Conservation (phyloP, 192 early-diverging fungal species). For the Chytriomyces confervae region DNA sequence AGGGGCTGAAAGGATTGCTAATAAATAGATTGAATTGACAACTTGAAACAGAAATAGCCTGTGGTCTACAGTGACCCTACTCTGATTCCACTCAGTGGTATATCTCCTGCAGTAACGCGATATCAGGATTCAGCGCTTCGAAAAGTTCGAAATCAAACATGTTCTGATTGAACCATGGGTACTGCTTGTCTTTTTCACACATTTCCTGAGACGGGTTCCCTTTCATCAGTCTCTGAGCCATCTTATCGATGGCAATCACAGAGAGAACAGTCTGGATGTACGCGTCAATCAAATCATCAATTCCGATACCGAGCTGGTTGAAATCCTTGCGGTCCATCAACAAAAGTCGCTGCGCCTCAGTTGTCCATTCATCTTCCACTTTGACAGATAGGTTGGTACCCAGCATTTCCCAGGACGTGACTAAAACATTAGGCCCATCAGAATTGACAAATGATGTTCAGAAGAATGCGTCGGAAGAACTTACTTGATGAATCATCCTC, state of each 20-base stretch:
- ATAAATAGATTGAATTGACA: no score
- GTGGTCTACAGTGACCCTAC: no score
- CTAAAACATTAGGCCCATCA: constrained; percentile 41
- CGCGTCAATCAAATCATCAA: constrained; percentile 87
- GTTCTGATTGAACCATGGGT: constrained; percentile 46
- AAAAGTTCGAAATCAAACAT: constrained; percentile 53
- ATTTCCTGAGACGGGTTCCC: constrained; percentile 16
- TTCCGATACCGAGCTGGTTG: constrained; percentile 81
- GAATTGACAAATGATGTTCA: constrained; percentile 39
- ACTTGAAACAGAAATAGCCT: no score
- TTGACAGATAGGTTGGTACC: constrained; percentile 86
- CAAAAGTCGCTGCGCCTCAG: constrained; percentile 79
- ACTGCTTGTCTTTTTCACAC: constrained; percentile 23
- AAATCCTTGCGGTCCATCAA: constrained; percentile 92
- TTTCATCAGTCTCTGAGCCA: constrained; percentile 43
- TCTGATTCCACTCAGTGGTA: constrained; percentile 23
- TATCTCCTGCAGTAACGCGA: constrained; percentile 52
- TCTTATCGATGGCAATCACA: constrained; percentile 82
- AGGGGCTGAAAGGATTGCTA: no score
- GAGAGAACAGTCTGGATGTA: constrained; percentile 86
- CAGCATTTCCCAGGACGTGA: constrained; percentile 86
- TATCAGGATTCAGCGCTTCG: constrained; percentile 58
- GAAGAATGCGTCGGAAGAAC: constrained; percentile 26
- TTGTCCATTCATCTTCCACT: constrained; percentile 75
- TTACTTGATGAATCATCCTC: constrained; percentile 60